Evolutionary conservation across 2,329 filamentous ascomycete genomes (phyloP).

Genomic region (Harringtonia lauricola): DNA sequence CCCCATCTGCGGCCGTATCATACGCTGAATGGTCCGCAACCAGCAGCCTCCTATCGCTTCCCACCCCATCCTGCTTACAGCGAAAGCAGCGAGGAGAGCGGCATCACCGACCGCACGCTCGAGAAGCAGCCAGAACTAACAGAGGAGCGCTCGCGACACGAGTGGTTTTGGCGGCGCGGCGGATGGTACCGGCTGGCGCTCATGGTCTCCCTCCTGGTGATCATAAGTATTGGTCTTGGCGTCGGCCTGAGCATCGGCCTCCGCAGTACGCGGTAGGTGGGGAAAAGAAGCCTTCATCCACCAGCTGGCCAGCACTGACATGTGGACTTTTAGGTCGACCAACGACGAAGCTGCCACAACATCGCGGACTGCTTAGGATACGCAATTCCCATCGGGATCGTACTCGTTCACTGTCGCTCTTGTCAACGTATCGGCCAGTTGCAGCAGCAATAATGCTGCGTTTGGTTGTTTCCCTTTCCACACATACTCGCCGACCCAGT

Average conservation of each 20-base stretch:
- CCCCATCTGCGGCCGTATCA: too few relatives aligned
- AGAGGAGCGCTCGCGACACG: slow-evolving; percentile 3
- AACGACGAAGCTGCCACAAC: slow-evolving; percentile 1
- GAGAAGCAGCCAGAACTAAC: not conserved
- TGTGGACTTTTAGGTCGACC: too few relatives aligned
- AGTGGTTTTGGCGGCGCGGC: slow-evolving; percentile 14
- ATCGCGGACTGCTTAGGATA: too few relatives aligned
- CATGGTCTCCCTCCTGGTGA: slow-evolving; percentile 17
- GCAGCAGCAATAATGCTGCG: slow-evolving; percentile 44
- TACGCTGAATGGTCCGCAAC: too few relatives aligned
- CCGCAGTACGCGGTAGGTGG: slow-evolving; percentile 24
- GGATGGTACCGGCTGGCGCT: slow-evolving; percentile 24
- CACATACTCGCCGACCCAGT: slow-evolving; percentile 28
- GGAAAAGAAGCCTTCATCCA: too few relatives aligned
- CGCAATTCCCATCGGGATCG: slow-evolving; percentile 39
- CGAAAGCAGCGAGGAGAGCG: slow-evolving; percentile 9
- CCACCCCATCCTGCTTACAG: not conserved
- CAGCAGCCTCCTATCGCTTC: too few relatives aligned
- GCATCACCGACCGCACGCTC: slow-evolving; percentile 2
- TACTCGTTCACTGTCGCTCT: slow-evolving; percentile 51
- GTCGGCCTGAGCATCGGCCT: slow-evolving; percentile 29
- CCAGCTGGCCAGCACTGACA: too few relatives aligned
- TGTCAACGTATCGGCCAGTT: slow-evolving; percentile 37
- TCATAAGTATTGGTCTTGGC: slow-evolving; percentile 24
- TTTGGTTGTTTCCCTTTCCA: slow-evolving; percentile 51